A percentile compares a stretch with the other conserved stretches of the same genome.
Conservation (phyloP, 306 rosid species). For the Gastrolobium bilobum region DNA sequence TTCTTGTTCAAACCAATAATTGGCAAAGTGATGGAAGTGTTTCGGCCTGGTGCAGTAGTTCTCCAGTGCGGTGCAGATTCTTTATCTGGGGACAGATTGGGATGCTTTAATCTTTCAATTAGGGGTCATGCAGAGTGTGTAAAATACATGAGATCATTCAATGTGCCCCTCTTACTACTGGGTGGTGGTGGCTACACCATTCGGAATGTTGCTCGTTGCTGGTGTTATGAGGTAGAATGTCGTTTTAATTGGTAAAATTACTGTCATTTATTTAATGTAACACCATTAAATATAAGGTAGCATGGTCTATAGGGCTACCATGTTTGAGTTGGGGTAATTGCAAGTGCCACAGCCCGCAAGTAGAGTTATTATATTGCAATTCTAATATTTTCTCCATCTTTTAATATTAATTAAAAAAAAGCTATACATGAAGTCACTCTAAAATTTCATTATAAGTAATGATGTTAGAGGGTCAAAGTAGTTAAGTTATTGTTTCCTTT, state of each 20-base stretch:
- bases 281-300: conserved; percentile 22
- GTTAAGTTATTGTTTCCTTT: conserved; percentile 33
- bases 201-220: conserved; percentile 92
- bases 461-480: conserved; percentile 33
- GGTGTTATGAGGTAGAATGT: conserved; percentile 86
- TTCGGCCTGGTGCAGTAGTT: conserved; percentile 89
- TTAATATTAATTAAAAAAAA: neutral
- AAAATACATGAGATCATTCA: conserved; percentile 87
- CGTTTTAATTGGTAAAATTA: conserved; percentile 29
- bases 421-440: neutral
- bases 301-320: neutral
- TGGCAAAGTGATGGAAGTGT: conserved; percentile 89
- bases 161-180: conserved; percentile 82
- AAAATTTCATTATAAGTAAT: conserved; percentile 9
- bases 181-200: conserved; percentile 96
- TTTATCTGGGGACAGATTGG: conserved; percentile 88
- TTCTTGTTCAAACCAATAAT: conserved; percentile 85
- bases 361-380: conserved; percentile 13
- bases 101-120: conserved; percentile 90
- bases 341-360: neutral
- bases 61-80: conserved; percentile 97
- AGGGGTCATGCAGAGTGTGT: conserved; percentile 96
- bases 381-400: conserved; percentile 9
- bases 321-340: conserved; percentile 5
- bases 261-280: conserved; percentile 33